Evolutionary conservation across 768 basidiomycete species (phyloP).

Genomic region (Mycena leptocephala): DNA sequence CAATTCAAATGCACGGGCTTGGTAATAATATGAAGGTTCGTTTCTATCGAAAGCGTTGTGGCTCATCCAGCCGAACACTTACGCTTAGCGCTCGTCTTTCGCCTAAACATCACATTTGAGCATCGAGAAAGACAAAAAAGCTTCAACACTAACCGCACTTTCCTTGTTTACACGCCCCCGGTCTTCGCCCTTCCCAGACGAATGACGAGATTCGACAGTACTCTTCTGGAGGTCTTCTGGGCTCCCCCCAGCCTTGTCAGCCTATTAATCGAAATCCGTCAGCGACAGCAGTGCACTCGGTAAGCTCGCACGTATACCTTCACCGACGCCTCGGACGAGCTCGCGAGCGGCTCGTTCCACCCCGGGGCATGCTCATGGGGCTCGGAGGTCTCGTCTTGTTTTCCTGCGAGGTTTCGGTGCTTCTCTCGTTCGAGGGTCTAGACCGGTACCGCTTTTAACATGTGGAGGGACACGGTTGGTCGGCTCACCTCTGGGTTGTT

Average conservation of each 20-base stretch:
- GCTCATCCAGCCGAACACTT: too few relatives aligned
- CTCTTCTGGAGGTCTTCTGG: conserved; percentile 54
- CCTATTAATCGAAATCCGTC: conserved; percentile 49
- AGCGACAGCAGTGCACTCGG: neutral
- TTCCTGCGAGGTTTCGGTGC: conserved; percentile 59
- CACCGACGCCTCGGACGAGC: conserved; percentile 74
- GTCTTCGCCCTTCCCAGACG: conserved; percentile 48
- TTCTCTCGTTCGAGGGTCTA: conserved; percentile 74
- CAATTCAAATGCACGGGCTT: too few relatives aligned
- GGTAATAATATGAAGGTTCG: too few relatives aligned
- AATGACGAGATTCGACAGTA: conserved; percentile 60
- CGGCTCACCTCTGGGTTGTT: conserved; percentile 68
- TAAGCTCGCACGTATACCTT: conserved; percentile 59
- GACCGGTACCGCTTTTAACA: neutral
- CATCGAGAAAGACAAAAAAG: too few relatives aligned
- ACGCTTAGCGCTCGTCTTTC: too few relatives aligned
- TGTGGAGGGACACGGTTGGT: neutral
- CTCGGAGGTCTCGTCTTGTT: conserved; percentile 63
- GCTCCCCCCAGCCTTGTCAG: conserved; percentile 53
- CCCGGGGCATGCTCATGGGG: conserved; percentile 72
- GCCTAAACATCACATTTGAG: too few relatives aligned
- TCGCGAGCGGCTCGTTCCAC: conserved; percentile 82
- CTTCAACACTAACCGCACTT: too few relatives aligned
- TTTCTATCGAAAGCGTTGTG: too few relatives aligned
- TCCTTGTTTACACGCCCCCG: neutral